Percentiles rank a stretch among this genome's conserved stretches.
Conservation (phyloP, 768 basidiomycete genomes). For the Lactarius pseudohatsudake region DNA sequence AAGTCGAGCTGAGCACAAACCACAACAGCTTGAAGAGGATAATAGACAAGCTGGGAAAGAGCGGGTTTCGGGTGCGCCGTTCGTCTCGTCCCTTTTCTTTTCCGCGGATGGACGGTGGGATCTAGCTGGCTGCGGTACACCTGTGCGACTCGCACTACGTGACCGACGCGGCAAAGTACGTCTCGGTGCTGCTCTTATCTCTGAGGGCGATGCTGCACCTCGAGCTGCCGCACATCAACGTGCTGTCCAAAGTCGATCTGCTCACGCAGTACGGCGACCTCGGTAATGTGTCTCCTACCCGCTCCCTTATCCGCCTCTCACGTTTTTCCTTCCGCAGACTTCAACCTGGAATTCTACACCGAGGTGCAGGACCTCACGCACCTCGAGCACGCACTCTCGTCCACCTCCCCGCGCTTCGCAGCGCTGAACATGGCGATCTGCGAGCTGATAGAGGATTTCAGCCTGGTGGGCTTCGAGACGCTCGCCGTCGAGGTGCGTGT, state of each 20-base stretch:
- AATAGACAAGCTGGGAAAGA: slow-evolving; percentile 66
- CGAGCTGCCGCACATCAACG: slow-evolving; percentile 97
- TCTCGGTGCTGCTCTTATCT: slow-evolving; percentile 88
- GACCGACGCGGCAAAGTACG: slow-evolving; percentile 92
- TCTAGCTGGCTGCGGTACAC: slow-evolving; percentile 57
- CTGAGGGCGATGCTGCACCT: slow-evolving; percentile 97
- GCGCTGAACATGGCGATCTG: slow-evolving; percentile 88
- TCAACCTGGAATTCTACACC: slow-evolving; percentile 97
- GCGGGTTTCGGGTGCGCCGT: slow-evolving; percentile 76
- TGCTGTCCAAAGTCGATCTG: slow-evolving; percentile 94
- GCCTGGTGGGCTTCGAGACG: slow-evolving; percentile 94
- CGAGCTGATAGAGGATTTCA: slow-evolving; percentile 90
- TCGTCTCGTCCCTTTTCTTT: not conserved
- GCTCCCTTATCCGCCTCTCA: not conserved
- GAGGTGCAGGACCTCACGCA: slow-evolving; percentile 95
- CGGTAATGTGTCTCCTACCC: slow-evolving; percentile 44
- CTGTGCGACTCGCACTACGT: slow-evolving; percentile 97
- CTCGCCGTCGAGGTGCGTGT: slow-evolving; percentile 84
- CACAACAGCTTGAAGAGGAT: slow-evolving; percentile 81
- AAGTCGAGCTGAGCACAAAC: slow-evolving; percentile 96
- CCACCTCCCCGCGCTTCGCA: slow-evolving; percentile 64
- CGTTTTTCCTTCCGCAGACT: slow-evolving; percentile 52
- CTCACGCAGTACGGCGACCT: slow-evolving; percentile 87
- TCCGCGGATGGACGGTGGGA: not conserved
- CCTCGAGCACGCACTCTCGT: slow-evolving; percentile 71